Percentiles rank a stretch among this genome's conserved stretches.
phyloP scores from a whole-genome alignment of 257 asterid species.

The Rauvolfia tetraphylla region DNA sequence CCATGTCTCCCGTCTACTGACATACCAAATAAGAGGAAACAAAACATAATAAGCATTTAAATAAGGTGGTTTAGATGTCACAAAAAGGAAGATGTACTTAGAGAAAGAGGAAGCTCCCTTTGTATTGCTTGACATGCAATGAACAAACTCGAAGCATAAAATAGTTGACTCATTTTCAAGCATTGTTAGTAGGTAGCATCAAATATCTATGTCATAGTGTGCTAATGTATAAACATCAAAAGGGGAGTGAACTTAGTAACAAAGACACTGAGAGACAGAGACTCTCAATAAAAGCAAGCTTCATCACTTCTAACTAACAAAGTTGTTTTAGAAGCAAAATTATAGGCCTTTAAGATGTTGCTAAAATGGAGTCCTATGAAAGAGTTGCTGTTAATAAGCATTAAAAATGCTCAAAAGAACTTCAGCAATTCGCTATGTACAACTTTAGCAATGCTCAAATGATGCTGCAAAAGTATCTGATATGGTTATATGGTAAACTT shows the following conservation, averaged over 20 bases:
- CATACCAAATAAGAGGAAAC: no score
- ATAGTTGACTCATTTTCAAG: background rate
- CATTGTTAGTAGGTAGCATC: background rate
- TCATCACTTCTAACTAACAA: background rate
- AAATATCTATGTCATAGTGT: background rate
- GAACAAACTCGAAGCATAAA: background rate
- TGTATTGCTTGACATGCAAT: background rate
- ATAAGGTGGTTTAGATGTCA: background rate
- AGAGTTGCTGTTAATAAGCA: no score
- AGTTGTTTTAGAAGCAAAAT: slow-evolving; percentile 5
- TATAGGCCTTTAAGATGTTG: background rate
- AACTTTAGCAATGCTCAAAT: no score
- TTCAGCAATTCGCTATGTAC: no score
- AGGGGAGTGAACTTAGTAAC: slow-evolving; percentile 1
- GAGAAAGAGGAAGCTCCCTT: background rate
- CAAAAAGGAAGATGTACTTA: no score
- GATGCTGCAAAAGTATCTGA: no score
- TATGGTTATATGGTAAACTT: no score
- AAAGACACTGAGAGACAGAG: background rate
- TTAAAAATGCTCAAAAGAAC: no score
- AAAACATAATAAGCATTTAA: background rate
- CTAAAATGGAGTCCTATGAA: background rate
- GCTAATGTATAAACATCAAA: background rate
- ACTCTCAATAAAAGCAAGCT: background rate
- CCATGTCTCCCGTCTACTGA: no score